Conservation (phyloP, 73 alveolate genomes). For the Uronychia setigera region DNA sequence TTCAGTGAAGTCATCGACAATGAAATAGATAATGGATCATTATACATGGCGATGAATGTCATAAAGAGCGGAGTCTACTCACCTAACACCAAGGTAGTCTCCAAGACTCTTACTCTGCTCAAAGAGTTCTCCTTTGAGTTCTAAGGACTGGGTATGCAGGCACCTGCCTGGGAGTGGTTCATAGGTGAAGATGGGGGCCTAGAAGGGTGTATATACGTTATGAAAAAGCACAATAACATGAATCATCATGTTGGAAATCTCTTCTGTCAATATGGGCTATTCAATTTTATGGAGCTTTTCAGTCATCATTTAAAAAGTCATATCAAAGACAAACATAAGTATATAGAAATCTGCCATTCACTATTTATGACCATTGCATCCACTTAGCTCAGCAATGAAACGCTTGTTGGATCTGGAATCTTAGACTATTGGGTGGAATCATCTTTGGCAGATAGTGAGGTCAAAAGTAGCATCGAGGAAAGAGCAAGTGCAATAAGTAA, state of each 20-base stretch:
- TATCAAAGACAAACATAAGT: neutral
- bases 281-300: conserved; percentile 41
- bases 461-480: conserved; percentile 26
- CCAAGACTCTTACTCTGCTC: conserved; percentile 53
- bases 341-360: conserved; percentile 1
- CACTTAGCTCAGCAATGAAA: conserved; percentile 4
- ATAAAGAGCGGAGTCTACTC: conserved; percentile 74
- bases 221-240: conserved; percentile 24
- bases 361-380: neutral
- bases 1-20: conserved; percentile 72
- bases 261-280: conserved; percentile 20
- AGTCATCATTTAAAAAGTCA: conserved; percentile 24
- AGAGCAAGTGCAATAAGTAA: conserved; percentile 36
- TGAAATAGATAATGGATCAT: conserved; percentile 41
- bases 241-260: neutral
- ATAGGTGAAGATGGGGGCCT: conserved; percentile 44
- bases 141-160: neutral
- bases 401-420: conserved; percentile 30
- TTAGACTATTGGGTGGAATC: conserved; percentile 32
- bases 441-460: conserved; percentile 23
- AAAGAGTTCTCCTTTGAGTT: conserved; percentile 68
- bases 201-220: conserved; percentile 29
- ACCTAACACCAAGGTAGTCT: conserved; percentile 58
- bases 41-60: conserved; percentile 41
- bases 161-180: conserved; percentile 20